phyloP scores from a whole-genome alignment of 306 rosid genomes.

The Fragaria iinumae region DNA sequence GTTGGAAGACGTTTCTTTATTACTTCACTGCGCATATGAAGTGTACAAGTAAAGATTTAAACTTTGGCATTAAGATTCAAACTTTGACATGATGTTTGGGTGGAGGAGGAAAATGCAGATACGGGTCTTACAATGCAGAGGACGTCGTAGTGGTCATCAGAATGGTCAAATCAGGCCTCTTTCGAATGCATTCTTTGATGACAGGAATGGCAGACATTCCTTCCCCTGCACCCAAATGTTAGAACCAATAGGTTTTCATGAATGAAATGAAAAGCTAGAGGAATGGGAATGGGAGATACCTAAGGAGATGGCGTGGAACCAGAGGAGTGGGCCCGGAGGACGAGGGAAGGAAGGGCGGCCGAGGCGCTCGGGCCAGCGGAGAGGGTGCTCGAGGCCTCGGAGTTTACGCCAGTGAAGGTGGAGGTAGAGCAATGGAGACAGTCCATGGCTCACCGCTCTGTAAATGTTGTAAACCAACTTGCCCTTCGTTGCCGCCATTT shows the following conservation, averaged over 20 bases:
- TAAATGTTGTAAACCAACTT: slow-evolving; percentile 52
- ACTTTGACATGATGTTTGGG: not conserved
- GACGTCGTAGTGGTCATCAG: slow-evolving; percentile 71
- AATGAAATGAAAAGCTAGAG: not conserved
- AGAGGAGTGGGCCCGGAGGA: slow-evolving; percentile 63
- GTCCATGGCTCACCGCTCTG: slow-evolving; percentile 60
- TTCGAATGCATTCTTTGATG: slow-evolving; percentile 62
- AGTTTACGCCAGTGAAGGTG: slow-evolving; percentile 64
- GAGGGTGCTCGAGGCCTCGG: slow-evolving; percentile 62
- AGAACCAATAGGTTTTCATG: not conserved
- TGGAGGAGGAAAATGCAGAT: not conserved
- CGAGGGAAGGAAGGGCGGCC: slow-evolving; percentile 70
- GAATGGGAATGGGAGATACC: slow-evolving; percentile 26
- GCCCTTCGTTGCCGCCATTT: slow-evolving; percentile 51
- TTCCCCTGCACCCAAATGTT: slow-evolving; percentile 53
- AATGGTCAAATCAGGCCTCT: slow-evolving; percentile 60
- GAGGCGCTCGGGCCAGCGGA: slow-evolving; percentile 80
- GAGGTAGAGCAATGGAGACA: slow-evolving; percentile 58
- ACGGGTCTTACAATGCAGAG: slow-evolving; percentile 74
- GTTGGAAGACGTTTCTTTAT: slow-evolving; percentile 64
- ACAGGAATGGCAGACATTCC: slow-evolving; percentile 86
- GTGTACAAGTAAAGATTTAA: not conserved
- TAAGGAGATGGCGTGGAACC: slow-evolving; percentile 94
- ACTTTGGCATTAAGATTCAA: not conserved
- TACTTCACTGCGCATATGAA: slow-evolving; percentile 64